Evolutionary conservation across 2,329 filamentous ascomycete genomes (phyloP).

Genomic region (Diplodia scrobiculata): DNA sequence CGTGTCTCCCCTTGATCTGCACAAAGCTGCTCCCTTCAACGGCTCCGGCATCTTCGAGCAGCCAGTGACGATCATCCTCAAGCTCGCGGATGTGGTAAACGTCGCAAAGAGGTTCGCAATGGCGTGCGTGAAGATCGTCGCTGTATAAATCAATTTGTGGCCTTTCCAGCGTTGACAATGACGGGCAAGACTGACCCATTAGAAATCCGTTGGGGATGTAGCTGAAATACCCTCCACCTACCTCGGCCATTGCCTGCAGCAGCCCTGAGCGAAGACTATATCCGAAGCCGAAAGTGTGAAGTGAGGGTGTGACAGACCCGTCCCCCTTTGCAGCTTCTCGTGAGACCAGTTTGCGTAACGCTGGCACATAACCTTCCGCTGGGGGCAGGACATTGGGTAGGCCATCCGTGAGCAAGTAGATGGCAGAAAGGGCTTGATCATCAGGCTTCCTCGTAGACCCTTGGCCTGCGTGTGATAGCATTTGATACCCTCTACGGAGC

Average conservation of each 20-base stretch:
- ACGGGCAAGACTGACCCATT: constrained; percentile 44
- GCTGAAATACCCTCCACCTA: constrained; percentile 60
- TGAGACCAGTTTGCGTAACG: constrained; percentile 47
- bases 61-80: constrained; percentile 37
- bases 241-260: constrained; percentile 62
- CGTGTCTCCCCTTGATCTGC: constrained; percentile 38
- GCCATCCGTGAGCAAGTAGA: constrained; percentile 54
- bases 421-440: constrained; percentile 37
- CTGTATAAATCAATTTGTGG: constrained; percentile 34
- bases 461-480: not conserved
- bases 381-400: constrained; percentile 57
- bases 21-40: constrained; percentile 34
- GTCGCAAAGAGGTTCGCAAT: constrained; percentile 64
- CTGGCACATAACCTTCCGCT: constrained; percentile 57
- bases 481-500: constrained; percentile 48
- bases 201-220: constrained; percentile 66
- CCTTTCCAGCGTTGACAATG: not conserved
- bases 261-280: constrained; percentile 55
- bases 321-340: constrained; percentile 30
- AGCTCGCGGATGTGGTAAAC: constrained; percentile 53
- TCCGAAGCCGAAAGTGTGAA: constrained; percentile 60
- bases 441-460: not conserved
- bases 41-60: not conserved
- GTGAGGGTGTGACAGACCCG: constrained; percentile 36
- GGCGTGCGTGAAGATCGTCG: constrained; percentile 64